These are phyloP conservation scores for Annulohypoxylon stygium DNA, from an alignment of 495 filamentous ascomycete genomes.

Conservation along the genomic window DNA sequence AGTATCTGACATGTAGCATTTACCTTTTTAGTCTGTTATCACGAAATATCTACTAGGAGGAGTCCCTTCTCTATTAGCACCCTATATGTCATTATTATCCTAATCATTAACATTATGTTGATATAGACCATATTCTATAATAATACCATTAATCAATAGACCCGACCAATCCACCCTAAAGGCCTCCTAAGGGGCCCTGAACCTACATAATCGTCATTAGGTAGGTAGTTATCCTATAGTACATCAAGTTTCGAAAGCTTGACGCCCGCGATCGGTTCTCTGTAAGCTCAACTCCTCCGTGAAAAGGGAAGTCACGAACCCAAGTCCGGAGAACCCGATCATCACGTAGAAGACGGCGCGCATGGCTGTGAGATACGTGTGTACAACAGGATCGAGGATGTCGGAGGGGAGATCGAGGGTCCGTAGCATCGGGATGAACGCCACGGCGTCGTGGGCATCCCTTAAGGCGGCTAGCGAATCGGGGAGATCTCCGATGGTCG, in stretches of 20 bases:
- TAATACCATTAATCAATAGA: neutral
- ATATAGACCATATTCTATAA: slow-evolving; percentile 9
- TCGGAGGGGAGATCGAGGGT: slow-evolving; percentile 32
- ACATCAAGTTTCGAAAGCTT: slow-evolving; percentile 36
- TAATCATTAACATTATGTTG: slow-evolving; percentile 15
- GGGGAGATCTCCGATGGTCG: slow-evolving; percentile 31
- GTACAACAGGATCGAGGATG: slow-evolving; percentile 25
- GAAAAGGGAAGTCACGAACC: slow-evolving; percentile 37
- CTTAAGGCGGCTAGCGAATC: slow-evolving; percentile 23
- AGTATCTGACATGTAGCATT: neutral
- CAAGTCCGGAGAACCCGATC: slow-evolving; percentile 38
- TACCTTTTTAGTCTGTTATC: neutral
- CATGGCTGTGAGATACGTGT: slow-evolving; percentile 34
- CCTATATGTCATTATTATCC: neutral
- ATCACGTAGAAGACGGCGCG: slow-evolving; percentile 44
- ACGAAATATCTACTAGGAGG: neutral
- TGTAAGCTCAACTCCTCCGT: slow-evolving; percentile 41
- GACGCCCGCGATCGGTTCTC: slow-evolving; percentile 38
- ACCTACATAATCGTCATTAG: neutral
- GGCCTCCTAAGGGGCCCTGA: neutral
- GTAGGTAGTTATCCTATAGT: neutral
- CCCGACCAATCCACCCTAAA: neutral
- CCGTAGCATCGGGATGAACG: slow-evolving; percentile 41
- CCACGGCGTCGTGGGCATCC: slow-evolving; percentile 36
- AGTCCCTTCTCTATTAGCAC: neutral